Evolutionary conservation across 129 eudicot species (phyloP).

Genomic region (Scalesia atractyloides): DNA sequence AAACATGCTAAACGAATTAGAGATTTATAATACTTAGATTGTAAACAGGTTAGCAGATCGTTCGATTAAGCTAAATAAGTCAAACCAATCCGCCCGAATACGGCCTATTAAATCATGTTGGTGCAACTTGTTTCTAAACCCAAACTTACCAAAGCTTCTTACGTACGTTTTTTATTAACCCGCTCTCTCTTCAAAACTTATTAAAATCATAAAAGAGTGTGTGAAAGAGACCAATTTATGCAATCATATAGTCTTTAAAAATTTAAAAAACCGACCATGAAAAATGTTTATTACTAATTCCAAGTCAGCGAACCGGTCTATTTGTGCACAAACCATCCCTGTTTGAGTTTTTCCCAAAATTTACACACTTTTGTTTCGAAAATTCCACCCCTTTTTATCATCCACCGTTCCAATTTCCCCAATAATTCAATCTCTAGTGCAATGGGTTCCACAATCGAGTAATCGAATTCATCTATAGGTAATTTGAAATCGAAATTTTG

Average conservation of each 20-base stretch:
- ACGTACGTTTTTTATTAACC: too few species aligned
- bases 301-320: slow-evolving; percentile 13
- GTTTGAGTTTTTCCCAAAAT: not conserved
- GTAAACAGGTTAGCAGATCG: too few species aligned
- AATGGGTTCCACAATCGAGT: slow-evolving; percentile 1
- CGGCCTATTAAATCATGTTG: too few species aligned
- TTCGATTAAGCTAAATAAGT: too few species aligned
- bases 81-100: too few species aligned
- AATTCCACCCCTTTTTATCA: slow-evolving; percentile 29
- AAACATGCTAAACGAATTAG: too few species aligned
- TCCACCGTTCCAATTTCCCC: not conserved
- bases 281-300: not conserved
- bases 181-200: too few species aligned
- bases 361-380: slow-evolving; percentile 14
- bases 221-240: not conserved
- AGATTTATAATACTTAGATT: too few species aligned
- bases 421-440: not conserved
- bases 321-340: not conserved
- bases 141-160: too few species aligned
- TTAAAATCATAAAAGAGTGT: not conserved
- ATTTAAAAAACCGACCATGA: not conserved
- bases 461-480: slow-evolving; percentile 10
- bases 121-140: too few species aligned
- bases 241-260: not conserved
- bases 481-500: not conserved